Conservation (phyloP, 192 early-diverging fungal species). For the Backusella liffmaniae region DNA sequence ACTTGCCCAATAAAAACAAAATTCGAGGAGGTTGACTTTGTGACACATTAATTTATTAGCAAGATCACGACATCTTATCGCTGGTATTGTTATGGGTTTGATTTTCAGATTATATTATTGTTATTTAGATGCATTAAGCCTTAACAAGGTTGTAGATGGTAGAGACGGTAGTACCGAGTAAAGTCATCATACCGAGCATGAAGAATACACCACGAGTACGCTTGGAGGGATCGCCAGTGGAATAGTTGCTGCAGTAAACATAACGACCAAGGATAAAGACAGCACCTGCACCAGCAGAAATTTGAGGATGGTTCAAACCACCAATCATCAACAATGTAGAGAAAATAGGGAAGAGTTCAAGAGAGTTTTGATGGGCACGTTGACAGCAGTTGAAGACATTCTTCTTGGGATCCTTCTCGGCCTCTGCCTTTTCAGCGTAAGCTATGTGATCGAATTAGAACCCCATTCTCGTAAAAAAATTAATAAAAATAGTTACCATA, state of each 20-base stretch:
- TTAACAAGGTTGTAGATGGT: constrained; percentile 40
- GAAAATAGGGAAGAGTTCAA: constrained; percentile 61
- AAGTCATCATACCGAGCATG: constrained; percentile 49
- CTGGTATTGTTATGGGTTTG: background rate
- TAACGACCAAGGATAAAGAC: constrained; percentile 50
- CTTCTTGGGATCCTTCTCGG: constrained; percentile 62
- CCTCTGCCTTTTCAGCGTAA: constrained; percentile 59
- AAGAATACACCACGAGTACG: constrained; percentile 48
- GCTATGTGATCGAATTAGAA: constrained; percentile 26
- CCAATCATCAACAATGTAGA: constrained; percentile 49
- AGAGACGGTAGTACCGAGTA: constrained; percentile 44
- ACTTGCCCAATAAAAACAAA: background rate
- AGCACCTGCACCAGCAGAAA: constrained; percentile 53
- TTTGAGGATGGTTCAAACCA: constrained; percentile 52
- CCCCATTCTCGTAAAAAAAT: background rate
- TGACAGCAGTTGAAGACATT: constrained; percentile 72
- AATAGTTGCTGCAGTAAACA: constrained; percentile 53
- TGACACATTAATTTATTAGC: constrained; percentile 6
- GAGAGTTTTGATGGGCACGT: constrained; percentile 63
- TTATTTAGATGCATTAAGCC: constrained; percentile 4
- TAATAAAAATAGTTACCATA: constrained; percentile 39
- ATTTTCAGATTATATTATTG: background rate
- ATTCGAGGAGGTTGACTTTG: background rate
- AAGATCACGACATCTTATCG: background rate
- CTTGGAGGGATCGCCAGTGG: constrained; percentile 60